Evolutionary conservation across 169 alveolate species (phyloP).

Genomic region (Amoebophrya sp.): DNA sequence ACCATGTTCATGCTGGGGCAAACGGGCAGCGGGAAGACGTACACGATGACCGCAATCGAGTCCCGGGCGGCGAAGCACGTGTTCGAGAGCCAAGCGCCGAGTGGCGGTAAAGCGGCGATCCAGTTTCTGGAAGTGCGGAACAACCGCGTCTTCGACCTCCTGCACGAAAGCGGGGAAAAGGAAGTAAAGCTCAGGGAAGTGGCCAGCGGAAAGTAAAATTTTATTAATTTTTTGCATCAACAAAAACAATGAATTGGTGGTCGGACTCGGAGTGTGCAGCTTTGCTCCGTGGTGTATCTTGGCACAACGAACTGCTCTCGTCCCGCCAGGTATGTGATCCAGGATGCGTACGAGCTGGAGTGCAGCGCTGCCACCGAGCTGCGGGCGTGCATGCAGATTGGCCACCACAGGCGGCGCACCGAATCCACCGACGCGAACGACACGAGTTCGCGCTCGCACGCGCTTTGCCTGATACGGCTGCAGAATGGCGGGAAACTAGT

Average conservation of each 20-base stretch:
- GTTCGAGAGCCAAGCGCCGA: too few species aligned
- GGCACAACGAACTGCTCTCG: too few species aligned
- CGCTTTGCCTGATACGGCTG: constrained; percentile 22
- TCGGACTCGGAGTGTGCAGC: not conserved
- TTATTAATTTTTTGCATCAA: not conserved
- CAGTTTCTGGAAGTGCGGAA: constrained; percentile 22
- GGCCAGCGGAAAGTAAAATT: not conserved
- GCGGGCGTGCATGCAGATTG: constrained; percentile 14
- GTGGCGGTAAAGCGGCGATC: constrained; percentile 5
- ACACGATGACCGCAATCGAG: constrained; percentile 32
- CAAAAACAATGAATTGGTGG: not conserved
- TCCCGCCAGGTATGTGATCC: not conserved
- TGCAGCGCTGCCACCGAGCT: not conserved
- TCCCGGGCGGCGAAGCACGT: constrained; percentile 4
- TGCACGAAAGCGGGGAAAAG: constrained; percentile 2
- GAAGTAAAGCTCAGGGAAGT: not conserved
- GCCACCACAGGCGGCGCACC: constrained; percentile 27
- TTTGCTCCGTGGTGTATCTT: not conserved
- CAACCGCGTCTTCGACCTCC: constrained; percentile 22
- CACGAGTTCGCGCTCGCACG: constrained; percentile 27
- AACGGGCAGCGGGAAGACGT: constrained; percentile 33
- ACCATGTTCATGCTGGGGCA: constrained; percentile 32
- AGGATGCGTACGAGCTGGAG: not conserved
- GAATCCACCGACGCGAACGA: constrained; percentile 30
- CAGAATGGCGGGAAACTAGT: constrained; percentile 16